A percentile compares a stretch with the other conserved stretches of the same genome.
These are phyloP conservation scores for Bipolaris victoriae DNA, from an alignment of 2,329 filamentous ascomycete species.

Conservation along the genomic window DNA sequence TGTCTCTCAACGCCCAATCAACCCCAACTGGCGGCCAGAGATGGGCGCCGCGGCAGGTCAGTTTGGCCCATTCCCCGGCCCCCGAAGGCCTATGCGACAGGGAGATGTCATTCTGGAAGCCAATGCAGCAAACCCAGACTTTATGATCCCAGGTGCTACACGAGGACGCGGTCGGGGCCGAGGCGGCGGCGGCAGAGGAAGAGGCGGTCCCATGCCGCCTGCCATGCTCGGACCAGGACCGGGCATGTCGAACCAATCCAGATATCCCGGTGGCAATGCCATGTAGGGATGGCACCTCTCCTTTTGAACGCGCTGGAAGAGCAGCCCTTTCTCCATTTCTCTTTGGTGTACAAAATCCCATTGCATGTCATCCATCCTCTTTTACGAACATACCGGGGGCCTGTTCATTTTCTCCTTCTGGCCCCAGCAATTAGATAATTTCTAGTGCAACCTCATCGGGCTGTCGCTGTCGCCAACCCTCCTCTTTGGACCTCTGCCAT, in stretches of 20 bases:
- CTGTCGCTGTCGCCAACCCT: not conserved
- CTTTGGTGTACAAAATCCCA: constrained; percentile 7
- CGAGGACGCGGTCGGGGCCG: constrained; percentile 43
- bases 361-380: constrained; percentile 3
- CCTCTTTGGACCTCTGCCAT: not conserved
- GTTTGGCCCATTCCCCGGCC: constrained; percentile 42
- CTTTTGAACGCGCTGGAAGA: not conserved
- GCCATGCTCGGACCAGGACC: constrained; percentile 21
- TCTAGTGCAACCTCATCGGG: constrained; percentile 8
- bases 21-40: constrained; percentile 78
- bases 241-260: constrained; percentile 38
- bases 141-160: constrained; percentile 67
- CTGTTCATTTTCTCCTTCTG: not conserved
- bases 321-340: not conserved
- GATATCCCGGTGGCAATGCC: constrained; percentile 43
- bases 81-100: constrained; percentile 53
- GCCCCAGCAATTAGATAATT: constrained; percentile 13
- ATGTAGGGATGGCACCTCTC: constrained; percentile 30
- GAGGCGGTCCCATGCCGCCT: constrained; percentile 40
- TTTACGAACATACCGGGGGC: constrained; percentile 1
- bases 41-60: constrained; percentile 50
- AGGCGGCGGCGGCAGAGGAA: constrained; percentile 28
- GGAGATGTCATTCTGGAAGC: constrained; percentile 74
- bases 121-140: constrained; percentile 76
- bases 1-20: constrained; percentile 84